These are phyloP conservation scores for Irpex lacteus DNA, from an alignment of 1,284 basidiomycete species.

Conservation along the genomic window DNA sequence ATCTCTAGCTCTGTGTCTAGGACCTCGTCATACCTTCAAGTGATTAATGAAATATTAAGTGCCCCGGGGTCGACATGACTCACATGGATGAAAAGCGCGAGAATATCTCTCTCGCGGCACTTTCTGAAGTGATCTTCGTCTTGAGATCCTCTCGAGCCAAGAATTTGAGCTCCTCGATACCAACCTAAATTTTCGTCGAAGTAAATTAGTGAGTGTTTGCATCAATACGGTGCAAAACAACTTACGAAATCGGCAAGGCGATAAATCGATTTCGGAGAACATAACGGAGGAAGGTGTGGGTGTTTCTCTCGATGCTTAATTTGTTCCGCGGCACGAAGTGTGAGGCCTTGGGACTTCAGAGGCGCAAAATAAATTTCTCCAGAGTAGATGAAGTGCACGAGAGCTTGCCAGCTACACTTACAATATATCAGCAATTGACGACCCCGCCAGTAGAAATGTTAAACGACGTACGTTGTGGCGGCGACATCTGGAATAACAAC, in stretches of 20 bases:
- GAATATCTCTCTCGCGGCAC: constrained; percentile 14
- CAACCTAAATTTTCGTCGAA: constrained; percentile 9
- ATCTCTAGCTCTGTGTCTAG: constrained; percentile 7
- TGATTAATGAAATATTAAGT: no score
- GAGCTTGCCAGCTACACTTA: constrained; percentile 13
- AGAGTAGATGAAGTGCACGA: constrained; percentile 17
- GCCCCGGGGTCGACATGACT: not conserved
- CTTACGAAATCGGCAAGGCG: constrained; percentile 15
- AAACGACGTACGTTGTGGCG: constrained; percentile 11
- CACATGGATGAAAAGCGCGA: constrained; percentile 17
- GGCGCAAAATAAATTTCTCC: constrained; percentile 14
- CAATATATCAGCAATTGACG: not conserved
- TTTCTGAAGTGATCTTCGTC: constrained; percentile 1
- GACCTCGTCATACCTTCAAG: constrained; percentile 3
- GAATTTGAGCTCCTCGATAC: constrained; percentile 9
- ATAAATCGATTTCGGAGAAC: constrained; percentile 19
- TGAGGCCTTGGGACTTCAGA: constrained; percentile 11
- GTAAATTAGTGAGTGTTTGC: not conserved
- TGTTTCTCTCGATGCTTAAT: constrained; percentile 1
- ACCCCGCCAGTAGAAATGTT: no score
- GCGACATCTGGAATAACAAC: constrained; percentile 12
- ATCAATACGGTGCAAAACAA: not conserved
- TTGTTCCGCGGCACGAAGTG: not conserved
- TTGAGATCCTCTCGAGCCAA: constrained; percentile 8
- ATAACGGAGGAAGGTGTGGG: constrained; percentile 6